phyloP scores from a whole-genome alignment of 2,329 filamentous ascomycete species.

The Beauveria bassiana region DNA sequence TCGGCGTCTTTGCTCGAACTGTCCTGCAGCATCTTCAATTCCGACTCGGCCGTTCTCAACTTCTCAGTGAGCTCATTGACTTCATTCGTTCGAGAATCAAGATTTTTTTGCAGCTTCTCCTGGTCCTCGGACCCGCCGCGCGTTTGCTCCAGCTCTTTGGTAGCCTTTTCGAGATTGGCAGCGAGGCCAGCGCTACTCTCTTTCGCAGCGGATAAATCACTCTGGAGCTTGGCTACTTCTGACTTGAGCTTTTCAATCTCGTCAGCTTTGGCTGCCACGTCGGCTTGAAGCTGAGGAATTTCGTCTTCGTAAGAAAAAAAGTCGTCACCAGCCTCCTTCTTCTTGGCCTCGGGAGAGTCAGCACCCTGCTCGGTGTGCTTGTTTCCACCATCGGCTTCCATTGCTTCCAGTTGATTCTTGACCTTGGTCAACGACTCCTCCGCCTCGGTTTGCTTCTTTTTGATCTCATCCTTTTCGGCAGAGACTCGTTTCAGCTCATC shows the following conservation, averaged over 20 bases:
- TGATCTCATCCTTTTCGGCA: conserved; percentile 70
- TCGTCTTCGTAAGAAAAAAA: conserved; percentile 93
- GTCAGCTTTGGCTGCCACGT: conserved; percentile 60
- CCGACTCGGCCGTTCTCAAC: conserved; percentile 34
- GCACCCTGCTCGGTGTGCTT: conserved; percentile 18
- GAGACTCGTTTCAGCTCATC: conserved; percentile 86
- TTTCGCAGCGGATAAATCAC: conserved; percentile 62
- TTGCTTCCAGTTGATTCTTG: conserved; percentile 53
- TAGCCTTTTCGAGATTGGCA: conserved; percentile 59
- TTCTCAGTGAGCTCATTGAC: conserved; percentile 43
- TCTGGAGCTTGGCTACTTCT: conserved; percentile 60
- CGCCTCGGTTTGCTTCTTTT: conserved; percentile 64
- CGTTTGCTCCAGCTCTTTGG: conserved; percentile 50
- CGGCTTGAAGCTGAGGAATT: conserved; percentile 69
- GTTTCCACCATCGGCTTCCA: conserved; percentile 47
- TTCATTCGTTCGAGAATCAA: conserved; percentile 40
- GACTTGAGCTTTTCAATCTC: conserved; percentile 64
- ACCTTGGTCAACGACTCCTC: conserved; percentile 56
- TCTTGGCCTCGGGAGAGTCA: not conserved
- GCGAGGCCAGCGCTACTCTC: conserved; percentile 63
- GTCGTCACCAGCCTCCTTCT: conserved; percentile 48
- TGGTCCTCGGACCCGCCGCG: conserved; percentile 32
- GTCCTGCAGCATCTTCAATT: conserved; percentile 37
- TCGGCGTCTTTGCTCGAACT: conserved; percentile 27
- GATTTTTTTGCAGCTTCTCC: conserved; percentile 40